Percentiles rank a stretch among this genome's conserved stretches.
Evolutionary conservation across 1,139 yeast species (phyloP).

Genomic region (Kodamaea arcana): DNA sequence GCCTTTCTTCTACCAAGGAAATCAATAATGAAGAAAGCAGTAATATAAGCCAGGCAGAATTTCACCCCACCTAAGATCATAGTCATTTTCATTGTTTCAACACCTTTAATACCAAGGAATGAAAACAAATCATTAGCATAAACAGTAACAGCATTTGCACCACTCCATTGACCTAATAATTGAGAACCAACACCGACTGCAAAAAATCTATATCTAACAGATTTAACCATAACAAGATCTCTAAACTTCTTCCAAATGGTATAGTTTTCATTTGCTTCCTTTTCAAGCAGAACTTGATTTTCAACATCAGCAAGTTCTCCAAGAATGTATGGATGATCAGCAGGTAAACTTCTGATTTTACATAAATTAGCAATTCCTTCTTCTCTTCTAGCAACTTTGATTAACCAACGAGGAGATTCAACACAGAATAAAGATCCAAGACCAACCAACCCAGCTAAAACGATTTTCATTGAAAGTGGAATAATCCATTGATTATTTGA

Average conservation of each 20-base stretch:
- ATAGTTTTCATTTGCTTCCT: constrained; percentile 26
- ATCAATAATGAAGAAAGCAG: constrained; percentile 44
- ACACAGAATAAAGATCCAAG: constrained; percentile 34
- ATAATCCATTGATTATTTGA: constrained; percentile 37
- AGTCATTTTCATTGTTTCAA: constrained; percentile 40
- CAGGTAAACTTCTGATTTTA: constrained; percentile 46
- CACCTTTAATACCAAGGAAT: constrained; percentile 40
- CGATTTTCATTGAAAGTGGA: constrained; percentile 35
- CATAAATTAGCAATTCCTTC: constrained; percentile 34
- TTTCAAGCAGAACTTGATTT: constrained; percentile 39
- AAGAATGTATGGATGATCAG: constrained; percentile 46
- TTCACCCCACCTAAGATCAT: constrained; percentile 47
- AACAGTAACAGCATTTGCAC: constrained; percentile 48
- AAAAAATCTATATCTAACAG: constrained; percentile 44
- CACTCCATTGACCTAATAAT: constrained; percentile 58
- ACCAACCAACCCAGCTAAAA: constrained; percentile 41
- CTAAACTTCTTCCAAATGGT: constrained; percentile 17
- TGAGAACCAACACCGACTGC: constrained; percentile 42
- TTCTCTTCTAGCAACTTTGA: constrained; percentile 34
- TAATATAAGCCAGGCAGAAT: constrained; percentile 38
- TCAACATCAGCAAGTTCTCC: constrained; percentile 51
- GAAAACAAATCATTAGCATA: constrained; percentile 52
- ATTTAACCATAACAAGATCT: constrained; percentile 33
- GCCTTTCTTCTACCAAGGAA: constrained; percentile 42
- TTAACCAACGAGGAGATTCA: constrained; percentile 46